Percentiles rank a stretch among this genome's conserved stretches.
Evolutionary conservation across 345 rosid genomes (phyloP).

Genomic region (Sapria himalayana): DNA sequence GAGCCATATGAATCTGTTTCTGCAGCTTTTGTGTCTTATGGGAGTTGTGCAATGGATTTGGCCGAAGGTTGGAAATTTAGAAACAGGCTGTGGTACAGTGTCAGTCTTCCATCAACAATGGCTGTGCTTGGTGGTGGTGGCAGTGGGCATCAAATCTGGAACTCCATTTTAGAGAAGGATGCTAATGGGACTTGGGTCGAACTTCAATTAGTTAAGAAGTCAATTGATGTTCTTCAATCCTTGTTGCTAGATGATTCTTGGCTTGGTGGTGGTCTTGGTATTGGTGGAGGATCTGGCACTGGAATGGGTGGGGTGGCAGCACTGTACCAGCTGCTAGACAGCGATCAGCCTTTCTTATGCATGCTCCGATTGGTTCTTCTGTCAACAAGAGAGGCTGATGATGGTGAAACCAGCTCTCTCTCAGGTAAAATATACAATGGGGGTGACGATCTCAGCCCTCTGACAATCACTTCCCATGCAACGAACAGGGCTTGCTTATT

Average conservation of each 20-base stretch:
- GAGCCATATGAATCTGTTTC: constrained; percentile 96
- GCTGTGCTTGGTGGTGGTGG: constrained; percentile 75
- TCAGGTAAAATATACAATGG: constrained; percentile 38
- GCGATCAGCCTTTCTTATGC: constrained; percentile 98
- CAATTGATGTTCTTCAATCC: constrained; percentile 94
- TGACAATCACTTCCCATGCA: too few relatives aligned
- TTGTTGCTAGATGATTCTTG: constrained; percentile 86
- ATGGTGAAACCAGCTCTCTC: constrained; percentile 52
- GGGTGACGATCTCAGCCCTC: too few relatives aligned
- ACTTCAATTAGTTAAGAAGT: constrained; percentile 79
- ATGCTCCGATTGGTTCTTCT: constrained; percentile 98
- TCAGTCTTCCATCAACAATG: constrained; percentile 52
- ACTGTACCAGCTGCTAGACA: constrained; percentile 83
- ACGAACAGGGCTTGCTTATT: constrained; percentile 31
- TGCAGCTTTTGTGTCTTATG: constrained; percentile 95
- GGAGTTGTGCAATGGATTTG: constrained; percentile 82
- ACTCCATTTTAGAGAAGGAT: constrained; percentile 70
- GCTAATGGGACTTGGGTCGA: constrained; percentile 91
- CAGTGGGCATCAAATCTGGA: constrained; percentile 82
- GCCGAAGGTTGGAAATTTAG: constrained; percentile 97
- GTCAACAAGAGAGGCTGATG: constrained; percentile 91
- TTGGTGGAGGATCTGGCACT: constrained; percentile 99
- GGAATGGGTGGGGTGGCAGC: constrained; percentile 99
- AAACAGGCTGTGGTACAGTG: constrained; percentile 94
- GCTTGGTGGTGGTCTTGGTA: constrained; percentile 99